Base-by-base conservation (phyloP, 257 asterid genomes). In the Solanum etuberosum region DNA sequence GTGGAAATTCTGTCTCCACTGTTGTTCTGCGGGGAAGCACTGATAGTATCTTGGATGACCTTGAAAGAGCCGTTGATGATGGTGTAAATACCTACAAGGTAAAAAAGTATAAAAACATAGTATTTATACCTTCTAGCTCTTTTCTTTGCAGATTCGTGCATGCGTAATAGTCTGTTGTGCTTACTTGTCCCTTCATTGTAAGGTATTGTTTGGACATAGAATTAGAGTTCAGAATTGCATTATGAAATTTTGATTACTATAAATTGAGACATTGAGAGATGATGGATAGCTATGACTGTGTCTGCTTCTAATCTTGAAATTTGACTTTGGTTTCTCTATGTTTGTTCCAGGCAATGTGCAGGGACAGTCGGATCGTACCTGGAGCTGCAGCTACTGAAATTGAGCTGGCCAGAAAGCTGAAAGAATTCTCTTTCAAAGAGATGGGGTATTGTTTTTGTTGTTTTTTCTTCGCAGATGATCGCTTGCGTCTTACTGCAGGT, bases 311-410 rank as follows among this genome's bases (percentile, higher is more conserved):
- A 35, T 61, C 57, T 87, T 86, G 72, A 76, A 12, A 86, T 81
- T 46, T 84, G 85, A 42, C 32, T 72, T 67, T 6, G 29, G 67
- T 63, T 38, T 23, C 51, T 40, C 83, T 73, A 31, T 84, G 68
- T 88, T 46, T 77, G 57, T 84, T 29, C 86, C 94, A 96, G 99
- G 99, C 99, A 78, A 95, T 95, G 98, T 96, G 99, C 96, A 92
- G 98, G 92, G 99, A 96, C 89, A 96, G 99, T 89, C 94, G 99
- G 88, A 93, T 87, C 25, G 89, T 96, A 80, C 99, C 99, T 86
- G 99, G 98, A 84, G 99, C 98, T 86, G 99, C 99, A n/a, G 99
- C 99, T 86, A 92, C 98, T 86, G 99, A 96, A 93, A 95, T 97
- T 73, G 99, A 97, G 88, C 88, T 97, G 87, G 98, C 99, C 70